Conservation (phyloP, 352 stramenopile species). For the Aphanomyces cochlioides region DNA sequence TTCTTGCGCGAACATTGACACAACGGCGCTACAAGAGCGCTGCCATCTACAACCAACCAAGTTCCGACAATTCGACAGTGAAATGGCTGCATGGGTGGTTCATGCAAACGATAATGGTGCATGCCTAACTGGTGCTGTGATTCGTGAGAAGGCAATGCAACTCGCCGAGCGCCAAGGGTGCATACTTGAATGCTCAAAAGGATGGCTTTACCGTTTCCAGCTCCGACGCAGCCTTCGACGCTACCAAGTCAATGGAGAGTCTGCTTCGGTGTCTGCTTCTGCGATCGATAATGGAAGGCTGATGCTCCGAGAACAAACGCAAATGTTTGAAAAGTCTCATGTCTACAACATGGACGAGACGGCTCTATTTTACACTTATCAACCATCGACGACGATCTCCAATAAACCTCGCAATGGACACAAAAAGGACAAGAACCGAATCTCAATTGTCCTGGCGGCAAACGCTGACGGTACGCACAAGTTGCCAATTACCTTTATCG, state of each 20-base stretch:
- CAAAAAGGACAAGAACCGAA: slow-evolving; percentile 33
- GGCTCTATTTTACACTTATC: background rate
- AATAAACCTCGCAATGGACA: slow-evolving; percentile 32
- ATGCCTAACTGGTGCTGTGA: too few species aligned
- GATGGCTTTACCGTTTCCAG: too few species aligned
- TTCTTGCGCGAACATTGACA: too few species aligned
- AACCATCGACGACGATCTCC: slow-evolving; percentile 4
- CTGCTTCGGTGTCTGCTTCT: too few species aligned
- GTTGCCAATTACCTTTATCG: slow-evolving; percentile 37
- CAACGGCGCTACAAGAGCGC: too few species aligned
- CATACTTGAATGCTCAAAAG: too few species aligned
- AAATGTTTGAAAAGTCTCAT: background rate
- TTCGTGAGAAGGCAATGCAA: too few species aligned
- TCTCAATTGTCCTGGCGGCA: slow-evolving; percentile 35
- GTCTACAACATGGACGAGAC: background rate
- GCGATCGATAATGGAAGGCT: background rate
- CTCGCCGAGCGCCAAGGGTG: too few species aligned
- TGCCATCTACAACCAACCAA: too few species aligned
- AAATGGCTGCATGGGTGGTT: background rate
- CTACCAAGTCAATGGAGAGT: too few species aligned
- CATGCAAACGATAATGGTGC: background rate
- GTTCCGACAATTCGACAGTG: background rate
- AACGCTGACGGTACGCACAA: slow-evolving; percentile 42
- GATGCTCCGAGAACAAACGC: background rate
- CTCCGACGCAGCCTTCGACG: too few species aligned